These are phyloP conservation scores for Fusarium neocosmosporiellum DNA, from an alignment of 2,329 filamentous ascomycete genomes.

Conservation along the genomic window DNA sequence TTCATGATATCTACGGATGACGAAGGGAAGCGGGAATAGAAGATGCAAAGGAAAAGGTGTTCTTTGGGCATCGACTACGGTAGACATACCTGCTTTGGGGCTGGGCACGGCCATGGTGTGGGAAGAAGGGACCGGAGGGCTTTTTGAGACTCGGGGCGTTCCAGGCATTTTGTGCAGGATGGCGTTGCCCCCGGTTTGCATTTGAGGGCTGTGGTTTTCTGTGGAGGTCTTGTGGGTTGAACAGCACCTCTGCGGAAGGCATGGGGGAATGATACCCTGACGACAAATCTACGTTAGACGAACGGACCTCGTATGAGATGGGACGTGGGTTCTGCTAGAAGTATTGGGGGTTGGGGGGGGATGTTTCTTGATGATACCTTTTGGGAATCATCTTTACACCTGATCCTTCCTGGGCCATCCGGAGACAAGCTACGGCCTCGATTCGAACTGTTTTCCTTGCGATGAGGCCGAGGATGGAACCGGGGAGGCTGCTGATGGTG, in stretches of 20 bases:
- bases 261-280: constrained; percentile 51
- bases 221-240: constrained; percentile 41
- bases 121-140: constrained; percentile 29
- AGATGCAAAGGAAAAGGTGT: constrained; percentile 38
- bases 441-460: constrained; percentile 21
- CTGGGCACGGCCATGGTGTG: constrained; percentile 36
- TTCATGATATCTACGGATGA: constrained; percentile 46
- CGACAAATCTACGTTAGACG: constrained; percentile 50
- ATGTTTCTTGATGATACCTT: constrained; percentile 18
- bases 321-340: constrained; percentile 41
- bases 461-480: constrained; percentile 21
- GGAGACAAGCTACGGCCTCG: constrained; percentile 22
- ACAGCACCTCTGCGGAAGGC: constrained; percentile 38
- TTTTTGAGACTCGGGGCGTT: constrained; percentile 41
- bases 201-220: constrained; percentile 44
- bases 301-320: constrained; percentile 43
- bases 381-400: constrained; percentile 25
- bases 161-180: constrained; percentile 41
- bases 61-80: constrained; percentile 41
- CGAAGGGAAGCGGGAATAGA: constrained; percentile 41
- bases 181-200: constrained; percentile 40
- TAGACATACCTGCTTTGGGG: constrained; percentile 42
- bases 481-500: constrained; percentile 26
- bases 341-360: constrained; percentile 31
- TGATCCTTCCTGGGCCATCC: constrained; percentile 24